Evolutionary conservation across 352 stramenopile genomes (phyloP).

Genomic region (Phytopythium oedochilum): DNA sequence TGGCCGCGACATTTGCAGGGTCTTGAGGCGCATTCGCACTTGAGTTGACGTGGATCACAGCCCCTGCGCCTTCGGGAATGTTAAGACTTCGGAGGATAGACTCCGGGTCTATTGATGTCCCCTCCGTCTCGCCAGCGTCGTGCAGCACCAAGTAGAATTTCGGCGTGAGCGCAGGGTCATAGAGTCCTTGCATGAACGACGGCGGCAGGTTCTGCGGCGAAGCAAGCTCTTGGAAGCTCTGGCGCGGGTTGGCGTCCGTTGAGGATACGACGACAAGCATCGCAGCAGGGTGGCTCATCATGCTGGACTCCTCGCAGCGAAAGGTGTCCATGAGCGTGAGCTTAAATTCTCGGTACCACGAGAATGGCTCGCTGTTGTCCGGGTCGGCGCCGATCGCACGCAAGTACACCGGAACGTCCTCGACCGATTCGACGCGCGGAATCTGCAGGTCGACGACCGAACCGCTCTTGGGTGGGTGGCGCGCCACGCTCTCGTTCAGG

Average conservation of each 20-base stretch:
- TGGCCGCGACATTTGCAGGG: background rate
- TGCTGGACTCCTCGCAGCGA: constrained; percentile 74
- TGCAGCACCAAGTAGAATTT: constrained; percentile 90
- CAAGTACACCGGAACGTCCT: constrained; percentile 68
- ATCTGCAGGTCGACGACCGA: constrained; percentile 60
- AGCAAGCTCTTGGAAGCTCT: constrained; percentile 67
- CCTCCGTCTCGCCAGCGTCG: constrained; percentile 70
- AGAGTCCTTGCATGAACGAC: constrained; percentile 70
- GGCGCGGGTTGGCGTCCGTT: constrained; percentile 73
- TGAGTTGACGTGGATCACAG: constrained; percentile 73
- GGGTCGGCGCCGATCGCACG: constrained; percentile 43
- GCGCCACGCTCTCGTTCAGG: constrained; percentile 61
- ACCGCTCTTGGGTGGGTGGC: constrained; percentile 30
- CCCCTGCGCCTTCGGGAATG: constrained; percentile 35
- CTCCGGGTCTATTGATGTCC: constrained; percentile 75
- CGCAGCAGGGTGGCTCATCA: constrained; percentile 64
- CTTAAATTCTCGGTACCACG: constrained; percentile 83
- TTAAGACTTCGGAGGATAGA: constrained; percentile 70
- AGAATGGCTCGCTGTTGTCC: constrained; percentile 43
- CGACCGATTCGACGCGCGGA: constrained; percentile 40
- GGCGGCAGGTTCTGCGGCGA: constrained; percentile 38
- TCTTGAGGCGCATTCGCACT: background rate
- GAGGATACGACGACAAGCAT: constrained; percentile 81
- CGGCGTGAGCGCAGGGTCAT: constrained; percentile 64
- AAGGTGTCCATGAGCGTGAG: constrained; percentile 79